Evolutionary conservation across 805 yeast genomes (phyloP), one percentile per base, ranked within the genome.

Genomic region (Limtongia smithiae): DNA sequence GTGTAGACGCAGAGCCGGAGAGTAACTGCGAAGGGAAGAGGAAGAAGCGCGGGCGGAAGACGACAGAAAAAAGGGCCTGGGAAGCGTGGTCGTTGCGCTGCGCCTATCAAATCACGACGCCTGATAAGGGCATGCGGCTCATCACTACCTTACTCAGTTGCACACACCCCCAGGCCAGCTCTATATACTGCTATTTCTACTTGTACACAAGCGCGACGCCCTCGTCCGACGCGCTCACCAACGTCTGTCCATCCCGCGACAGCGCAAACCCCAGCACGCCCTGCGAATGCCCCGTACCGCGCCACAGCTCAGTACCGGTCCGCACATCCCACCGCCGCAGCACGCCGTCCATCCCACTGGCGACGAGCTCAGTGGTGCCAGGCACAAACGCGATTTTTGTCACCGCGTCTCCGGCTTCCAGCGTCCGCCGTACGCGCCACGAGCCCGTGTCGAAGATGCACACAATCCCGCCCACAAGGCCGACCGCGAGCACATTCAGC

Each of bases 141-240:
- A n/a, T n/a, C n/a, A n/a, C n/a, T n/a, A n/a, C n/a, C n/a, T n/a
- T n/a, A n/a, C n/a, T n/a, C n/a, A n/a, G n/a, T n/a, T n/a, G n/a
- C n/a, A n/a, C n/a, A n/a, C n/a, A n/a, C n/a, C n/a, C n/a, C n/a
- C n/a, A n/a, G n/a, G n/a, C n/a, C n/a, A n/a, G n/a, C n/a, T n/a
- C n/a, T n/a, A n/a, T 25, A 24, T 27, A 27, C 17, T 37, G 22
- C 27, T 14, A 37, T 25, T 24, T 39, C 35, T 38, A 41, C 32
- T 74, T 72, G 60, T 81, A 89, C 9, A 91, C 78, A 57, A 91
- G 72, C 11, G 94, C 80, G 28, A 93, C 96, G 59, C 96, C 96
- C 68, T 93, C 98, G 66, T 93, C 98, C 57, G 97, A 97, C 12
- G 96, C 98, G 18, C 97, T 87, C 32, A 89, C 76, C 38, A 93